These are phyloP conservation scores for Globisporangium canariense DNA, from an alignment of 352 stramenopile species.

Conservation along the genomic window DNA sequence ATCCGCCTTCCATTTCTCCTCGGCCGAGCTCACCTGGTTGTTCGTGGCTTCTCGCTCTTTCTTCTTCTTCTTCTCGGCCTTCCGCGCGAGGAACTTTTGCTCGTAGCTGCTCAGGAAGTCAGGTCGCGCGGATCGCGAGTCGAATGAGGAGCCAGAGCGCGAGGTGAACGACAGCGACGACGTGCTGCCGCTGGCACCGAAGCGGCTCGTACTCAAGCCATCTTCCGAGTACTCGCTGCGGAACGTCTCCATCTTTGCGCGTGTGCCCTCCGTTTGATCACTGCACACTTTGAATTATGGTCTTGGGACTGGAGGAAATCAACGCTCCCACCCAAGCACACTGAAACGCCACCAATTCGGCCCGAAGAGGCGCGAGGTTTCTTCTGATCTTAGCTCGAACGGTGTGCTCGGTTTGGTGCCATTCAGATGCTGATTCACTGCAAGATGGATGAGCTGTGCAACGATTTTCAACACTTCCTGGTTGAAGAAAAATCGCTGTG, in stretches of 20 bases:
- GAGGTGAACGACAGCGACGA: constrained; percentile 43
- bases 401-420: not conserved
- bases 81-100: constrained; percentile 51
- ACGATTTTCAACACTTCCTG: not conserved
- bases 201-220: constrained; percentile 26
- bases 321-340: not conserved
- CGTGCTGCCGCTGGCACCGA: constrained; percentile 19
- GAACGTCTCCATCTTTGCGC: constrained; percentile 22
- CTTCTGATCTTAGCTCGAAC: not conserved
- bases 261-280: not conserved
- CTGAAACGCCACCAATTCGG: not conserved
- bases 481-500: not conserved
- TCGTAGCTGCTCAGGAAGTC: constrained; percentile 55
- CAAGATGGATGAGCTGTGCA: not conserved
- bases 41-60: constrained; percentile 31
- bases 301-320: not conserved
- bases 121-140: constrained; percentile 39
- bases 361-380: not conserved
- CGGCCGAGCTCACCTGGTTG: constrained; percentile 41
- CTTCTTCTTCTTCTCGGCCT: constrained; percentile 51
- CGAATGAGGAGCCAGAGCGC: constrained; percentile 23
- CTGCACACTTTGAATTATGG: not conserved
- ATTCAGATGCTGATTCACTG: not conserved
- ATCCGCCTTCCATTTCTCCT: constrained; percentile 42
- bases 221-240: constrained; percentile 44